Base-by-base conservation (phyloP, 371 early-diverging fungal species). In the Haplosporangium sp. region DNA sequence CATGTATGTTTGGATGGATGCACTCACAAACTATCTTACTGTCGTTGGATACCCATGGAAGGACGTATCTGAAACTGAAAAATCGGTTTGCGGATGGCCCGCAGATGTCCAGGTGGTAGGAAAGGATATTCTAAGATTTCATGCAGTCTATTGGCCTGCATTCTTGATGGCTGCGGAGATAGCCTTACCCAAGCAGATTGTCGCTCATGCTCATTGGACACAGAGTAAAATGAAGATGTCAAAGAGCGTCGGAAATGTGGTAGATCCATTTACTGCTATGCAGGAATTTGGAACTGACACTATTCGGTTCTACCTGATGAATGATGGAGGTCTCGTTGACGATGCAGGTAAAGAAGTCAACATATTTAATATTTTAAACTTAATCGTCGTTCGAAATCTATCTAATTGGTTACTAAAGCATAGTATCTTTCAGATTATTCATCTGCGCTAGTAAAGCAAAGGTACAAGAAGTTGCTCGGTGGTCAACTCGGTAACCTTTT, bases 1-100 rank as follows among this genome's bases (percentile, higher is more conserved):
- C 9, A 91, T 98, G 44, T 98, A 98, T 77, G 99, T 98, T 17
- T 98, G 99, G 99, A 85, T 98, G 56, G 99, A 98, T 74, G 99
- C 99, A 2, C 88, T 98, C 34, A 90, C 93, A 61, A 97, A 97
- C 77, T 98, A 98, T 77, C 82, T 96, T 34, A 97, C 98, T 0
- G 94, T 93, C 0, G 87, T 92, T 50, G 95, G 95, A 11, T 97
- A 91, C 76, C 96, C 97, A 13, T 91, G 93, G 92, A 77, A 77
- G 34, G 73, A 79, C 53, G 58, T 58, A 17, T 58, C 62, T 7
- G 62, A 70, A 15, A 13, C 13, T 1, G 45, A 69, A 9, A 52
- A 38, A 7, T 47, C 66, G 17, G 47, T 61, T 9, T 38, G 63
- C 48, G 88, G 83, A 8, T 95, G 94, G 88, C 95, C 96, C 1